Percentiles rank a stretch among this genome's conserved stretches.
phyloP scores from a whole-genome alignment of 169 alveolate genomes.

The Eimeria zaria region DNA sequence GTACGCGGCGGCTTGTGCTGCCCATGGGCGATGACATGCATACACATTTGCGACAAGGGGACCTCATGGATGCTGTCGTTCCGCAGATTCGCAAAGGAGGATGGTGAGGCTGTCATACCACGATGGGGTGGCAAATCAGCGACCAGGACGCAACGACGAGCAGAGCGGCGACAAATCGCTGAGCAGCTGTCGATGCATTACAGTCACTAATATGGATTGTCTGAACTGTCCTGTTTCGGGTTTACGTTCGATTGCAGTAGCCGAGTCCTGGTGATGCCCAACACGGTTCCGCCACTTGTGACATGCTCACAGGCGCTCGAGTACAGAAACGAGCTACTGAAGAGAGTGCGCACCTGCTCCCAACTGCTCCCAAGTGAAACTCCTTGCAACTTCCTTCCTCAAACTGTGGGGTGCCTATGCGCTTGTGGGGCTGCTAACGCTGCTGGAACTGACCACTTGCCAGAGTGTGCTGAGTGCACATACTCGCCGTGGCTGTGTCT shows the following conservation, averaged over 20 bases:
- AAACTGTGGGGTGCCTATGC: not conserved
- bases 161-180: not conserved
- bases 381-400: not conserved
- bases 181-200: not conserved
- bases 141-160: not conserved
- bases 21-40: constrained; percentile 86
- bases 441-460: not conserved
- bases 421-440: not conserved
- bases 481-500: not conserved
- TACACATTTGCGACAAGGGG: constrained; percentile 85
- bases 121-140: not conserved
- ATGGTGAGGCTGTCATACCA: constrained; percentile 61
- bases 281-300: constrained; percentile 84
- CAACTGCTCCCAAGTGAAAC: not conserved
- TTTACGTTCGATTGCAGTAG: constrained; percentile 24
- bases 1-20: constrained; percentile 27
- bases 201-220: not conserved
- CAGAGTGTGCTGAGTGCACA: not conserved
- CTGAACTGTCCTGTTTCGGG: not conserved
- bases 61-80: constrained; percentile 79
- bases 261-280: constrained; percentile 86
- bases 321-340: constrained; percentile 70
- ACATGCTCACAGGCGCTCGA: constrained; percentile 81
- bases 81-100: constrained; percentile 80
- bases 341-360: constrained; percentile 58